phyloP scores from a whole-genome alignment of 2,329 filamentous ascomycete species.

The Fusarium annulatum region DNA sequence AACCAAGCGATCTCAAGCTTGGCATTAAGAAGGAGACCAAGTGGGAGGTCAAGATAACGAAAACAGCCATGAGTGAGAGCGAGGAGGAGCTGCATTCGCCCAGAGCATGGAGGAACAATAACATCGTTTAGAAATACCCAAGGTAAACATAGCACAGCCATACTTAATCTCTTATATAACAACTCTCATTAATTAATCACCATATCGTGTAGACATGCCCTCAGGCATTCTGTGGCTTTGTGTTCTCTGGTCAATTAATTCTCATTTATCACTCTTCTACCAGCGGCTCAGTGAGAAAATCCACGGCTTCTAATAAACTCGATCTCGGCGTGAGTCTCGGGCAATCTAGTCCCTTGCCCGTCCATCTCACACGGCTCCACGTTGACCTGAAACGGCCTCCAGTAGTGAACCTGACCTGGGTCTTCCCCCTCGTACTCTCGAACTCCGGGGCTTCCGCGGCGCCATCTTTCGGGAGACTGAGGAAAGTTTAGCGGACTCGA shows the following conservation, averaged over 20 bases:
- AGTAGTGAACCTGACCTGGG: neutral
- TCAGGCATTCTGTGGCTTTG: neutral
- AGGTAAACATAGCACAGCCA: neutral
- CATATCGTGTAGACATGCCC: neutral
- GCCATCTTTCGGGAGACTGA: neutral
- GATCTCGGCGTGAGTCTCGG: neutral
- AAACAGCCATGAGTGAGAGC: slow-evolving; percentile 19
- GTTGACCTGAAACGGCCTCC: neutral
- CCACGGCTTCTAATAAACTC: neutral
- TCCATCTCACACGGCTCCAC: neutral
- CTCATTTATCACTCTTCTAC: neutral
- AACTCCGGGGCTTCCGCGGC: neutral
- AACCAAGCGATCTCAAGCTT: neutral
- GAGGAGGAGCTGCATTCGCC: slow-evolving; percentile 33
- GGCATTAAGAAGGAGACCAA: slow-evolving; percentile 27
- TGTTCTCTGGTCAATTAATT: neutral
- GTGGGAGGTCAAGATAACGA: slow-evolving; percentile 26
- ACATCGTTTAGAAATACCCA: neutral
- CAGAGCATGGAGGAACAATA: neutral
- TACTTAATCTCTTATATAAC: neutral
- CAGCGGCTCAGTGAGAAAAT: neutral
- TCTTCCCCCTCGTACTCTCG: neutral
- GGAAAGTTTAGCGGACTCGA: neutral
- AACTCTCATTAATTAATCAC: neutral
- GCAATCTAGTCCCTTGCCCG: neutral